Evolutionary conservation across 176 grass and related monocot genomes (phyloP), one percentile per base, ranked within the genome.

Genomic region (Pharus latifolius): DNA sequence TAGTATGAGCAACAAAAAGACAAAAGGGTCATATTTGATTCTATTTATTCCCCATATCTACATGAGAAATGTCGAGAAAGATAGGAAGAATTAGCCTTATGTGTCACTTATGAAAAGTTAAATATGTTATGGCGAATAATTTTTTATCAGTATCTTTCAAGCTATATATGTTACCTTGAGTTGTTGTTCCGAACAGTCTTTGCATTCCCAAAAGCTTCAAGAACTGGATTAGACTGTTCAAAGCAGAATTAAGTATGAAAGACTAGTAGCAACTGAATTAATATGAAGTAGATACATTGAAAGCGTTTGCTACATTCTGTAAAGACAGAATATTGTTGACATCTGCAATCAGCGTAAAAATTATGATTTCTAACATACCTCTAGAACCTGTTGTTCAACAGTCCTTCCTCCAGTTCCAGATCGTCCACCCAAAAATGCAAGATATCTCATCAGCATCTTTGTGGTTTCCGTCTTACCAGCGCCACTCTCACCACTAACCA

Each of bases 391-490:
- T 60, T 97, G 88, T 74, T 97, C 93, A 63, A 97, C 93, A 30
- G 93, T 97, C 72, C 93, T 92, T 55, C 53, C 86, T 74, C 73
- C 93, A 25, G 81, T 81, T 69, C 78, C 85, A 56, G 93, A 83
- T 19, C 86, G 81, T 75, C 93, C 93, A 56, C 93, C 89, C 69
- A 97, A 69, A 74, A 82, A 90, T 33, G 93, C 90, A 65, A 98
- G 86, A 81, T 98, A 98, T 81, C 75, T 88, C 94, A 98, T 98
- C 42, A 98, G 78, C 83, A 90, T 58, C 75, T 98, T 98, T 72
- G 95, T 98, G 56, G 95, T 92, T 75, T 98, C 95, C 63, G 95
- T 98, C 83, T 98, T 98, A 75, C 95, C 95, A 81, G 89, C 87
- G 78, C 95, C 95, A 83, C 95, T 98, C 90, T 93, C 95, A 75